Conservation (phyloP, 371 early-diverging fungal species). For the Saksenaea oblongispora region DNA sequence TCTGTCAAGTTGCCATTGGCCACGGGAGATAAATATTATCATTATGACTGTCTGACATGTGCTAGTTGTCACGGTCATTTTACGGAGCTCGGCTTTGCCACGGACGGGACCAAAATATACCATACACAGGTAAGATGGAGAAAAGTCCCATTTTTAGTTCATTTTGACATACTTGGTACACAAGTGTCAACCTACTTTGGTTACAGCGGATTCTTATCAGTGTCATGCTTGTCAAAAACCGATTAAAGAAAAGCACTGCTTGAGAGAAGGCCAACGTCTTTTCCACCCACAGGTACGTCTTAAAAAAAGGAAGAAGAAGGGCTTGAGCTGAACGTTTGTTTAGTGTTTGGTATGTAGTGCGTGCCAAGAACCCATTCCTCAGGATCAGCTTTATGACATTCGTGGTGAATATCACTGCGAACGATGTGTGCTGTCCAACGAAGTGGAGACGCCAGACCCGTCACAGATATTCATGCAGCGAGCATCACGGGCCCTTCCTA, state of each 20-base stretch:
- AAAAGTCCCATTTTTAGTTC: background rate
- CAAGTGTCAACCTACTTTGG: background rate
- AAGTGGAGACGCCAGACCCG: constrained; percentile 1
- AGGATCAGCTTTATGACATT: constrained; percentile 60
- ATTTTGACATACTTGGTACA: background rate
- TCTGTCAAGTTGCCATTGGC: constrained; percentile 16
- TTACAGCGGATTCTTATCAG: background rate
- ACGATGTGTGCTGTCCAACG: constrained; percentile 28
- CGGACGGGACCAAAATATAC: constrained; percentile 48
- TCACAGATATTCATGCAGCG: constrained; percentile 18
- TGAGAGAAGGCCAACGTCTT: constrained; percentile 50
- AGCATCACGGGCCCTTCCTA: constrained; percentile 32
- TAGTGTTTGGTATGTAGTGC: constrained; percentile 27
- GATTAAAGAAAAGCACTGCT: constrained; percentile 52
- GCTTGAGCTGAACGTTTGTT: background rate
- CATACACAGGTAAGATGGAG: constrained; percentile 40
- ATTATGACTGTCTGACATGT: constrained; percentile 71
- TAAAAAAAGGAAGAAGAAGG: background rate
- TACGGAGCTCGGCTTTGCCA: constrained; percentile 59
- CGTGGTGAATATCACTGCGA: constrained; percentile 58
- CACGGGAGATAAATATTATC: constrained; percentile 37
- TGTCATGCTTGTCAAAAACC: constrained; percentile 51
- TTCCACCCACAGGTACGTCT: constrained; percentile 46
- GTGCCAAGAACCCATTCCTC: constrained; percentile 58
- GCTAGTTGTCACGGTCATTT: constrained; percentile 67